These are phyloP conservation scores for Capronia coronata DNA, from an alignment of 2,329 filamentous ascomycete genomes.

Conservation along the genomic window DNA sequence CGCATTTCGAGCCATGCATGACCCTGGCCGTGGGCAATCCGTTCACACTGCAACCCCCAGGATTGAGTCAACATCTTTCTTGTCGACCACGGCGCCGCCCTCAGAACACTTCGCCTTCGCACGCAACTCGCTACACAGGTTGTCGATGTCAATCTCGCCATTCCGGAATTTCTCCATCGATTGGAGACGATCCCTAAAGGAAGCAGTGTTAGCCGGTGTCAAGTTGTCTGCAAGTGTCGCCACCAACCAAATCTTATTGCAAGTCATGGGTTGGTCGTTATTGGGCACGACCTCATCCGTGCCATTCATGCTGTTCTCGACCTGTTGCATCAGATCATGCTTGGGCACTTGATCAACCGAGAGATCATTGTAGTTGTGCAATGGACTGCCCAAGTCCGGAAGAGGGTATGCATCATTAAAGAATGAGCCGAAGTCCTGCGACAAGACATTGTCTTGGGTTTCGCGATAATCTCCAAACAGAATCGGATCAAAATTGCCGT, in stretches of 20 bases:
- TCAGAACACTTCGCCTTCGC: slow-evolving; percentile 94
- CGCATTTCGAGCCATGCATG: not conserved
- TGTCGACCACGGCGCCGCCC: slow-evolving; percentile 78
- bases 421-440: slow-evolving; percentile 64
- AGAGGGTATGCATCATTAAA: slow-evolving; percentile 71
- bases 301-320: slow-evolving; percentile 66
- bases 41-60: slow-evolving; percentile 40
- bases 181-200: slow-evolving; percentile 76
- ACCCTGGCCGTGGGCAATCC: not conserved
- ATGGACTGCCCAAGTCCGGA: slow-evolving; percentile 71
- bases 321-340: slow-evolving; percentile 68
- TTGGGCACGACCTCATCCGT: slow-evolving; percentile 63
- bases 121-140: slow-evolving; percentile 83
- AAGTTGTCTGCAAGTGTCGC: not conserved
- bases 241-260: slow-evolving; percentile 87
- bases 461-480: slow-evolving; percentile 91
- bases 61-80: slow-evolving; percentile 78
- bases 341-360: slow-evolving; percentile 44
- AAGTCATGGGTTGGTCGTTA: slow-evolving; percentile 63
- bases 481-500: slow-evolving; percentile 72
- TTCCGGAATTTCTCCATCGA: slow-evolving; percentile 78
- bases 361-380: slow-evolving; percentile 52
- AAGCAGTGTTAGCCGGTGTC: not conserved
- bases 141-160: slow-evolving; percentile 89
- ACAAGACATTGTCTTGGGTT: slow-evolving; percentile 72